Conservation (phyloP, 1,284 basidiomycete species). For the Ceratobasidium sp. region DNA sequence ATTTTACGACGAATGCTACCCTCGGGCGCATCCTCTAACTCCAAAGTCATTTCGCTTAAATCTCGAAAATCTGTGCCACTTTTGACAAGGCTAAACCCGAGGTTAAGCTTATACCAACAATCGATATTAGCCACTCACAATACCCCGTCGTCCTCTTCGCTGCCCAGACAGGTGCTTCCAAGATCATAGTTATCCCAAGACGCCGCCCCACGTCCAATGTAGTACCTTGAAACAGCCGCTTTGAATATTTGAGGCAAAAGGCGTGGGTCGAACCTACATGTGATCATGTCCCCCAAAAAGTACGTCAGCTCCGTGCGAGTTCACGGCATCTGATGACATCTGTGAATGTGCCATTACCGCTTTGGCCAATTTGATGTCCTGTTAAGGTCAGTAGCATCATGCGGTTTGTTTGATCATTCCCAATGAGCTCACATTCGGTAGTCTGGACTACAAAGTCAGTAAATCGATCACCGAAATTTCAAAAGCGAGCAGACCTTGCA, state of each 20-base stretch:
- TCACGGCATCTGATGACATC: conserved; percentile 62
- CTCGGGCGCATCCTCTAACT: conserved; percentile 70
- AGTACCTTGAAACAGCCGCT: conserved; percentile 59
- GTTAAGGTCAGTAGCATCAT: background rate
- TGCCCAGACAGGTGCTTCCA: conserved; percentile 71
- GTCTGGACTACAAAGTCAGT: conserved; percentile 52
- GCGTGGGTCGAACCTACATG: conserved; percentile 59
- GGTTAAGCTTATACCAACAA: background rate
- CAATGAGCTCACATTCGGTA: conserved; percentile 69
- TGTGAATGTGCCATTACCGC: conserved; percentile 65
- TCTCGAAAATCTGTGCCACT: conserved; percentile 94
- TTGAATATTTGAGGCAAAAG: background rate
- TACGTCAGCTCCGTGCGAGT: conserved; percentile 84
- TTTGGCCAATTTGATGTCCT: conserved; percentile 79
- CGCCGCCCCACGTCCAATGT: conserved; percentile 80
- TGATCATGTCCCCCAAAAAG: conserved; percentile 94
- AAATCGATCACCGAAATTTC: background rate
- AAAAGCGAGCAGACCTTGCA: conserved; percentile 63
- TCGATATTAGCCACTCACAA: conserved; percentile 59
- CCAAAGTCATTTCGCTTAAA: conserved; percentile 78
- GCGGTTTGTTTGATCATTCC: background rate
- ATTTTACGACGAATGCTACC: conserved; percentile 77
- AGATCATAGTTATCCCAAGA: conserved; percentile 80
- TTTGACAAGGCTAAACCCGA: conserved; percentile 70
- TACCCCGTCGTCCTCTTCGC: conserved; percentile 80